Evolutionary conservation across 306 rosid genomes (phyloP).

Genomic region (Cicer arietinum): DNA sequence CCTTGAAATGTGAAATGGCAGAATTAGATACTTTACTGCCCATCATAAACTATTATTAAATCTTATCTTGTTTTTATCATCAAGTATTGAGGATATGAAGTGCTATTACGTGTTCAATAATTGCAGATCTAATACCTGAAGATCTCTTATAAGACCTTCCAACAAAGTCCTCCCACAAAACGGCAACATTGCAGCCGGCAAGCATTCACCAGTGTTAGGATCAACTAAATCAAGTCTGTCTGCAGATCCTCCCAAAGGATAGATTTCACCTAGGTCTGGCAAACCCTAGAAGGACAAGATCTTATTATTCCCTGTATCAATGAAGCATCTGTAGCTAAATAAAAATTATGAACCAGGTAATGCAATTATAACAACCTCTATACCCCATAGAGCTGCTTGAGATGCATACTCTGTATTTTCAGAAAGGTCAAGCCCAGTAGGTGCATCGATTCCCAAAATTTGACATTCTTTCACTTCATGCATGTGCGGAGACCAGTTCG

Average conservation of each 20-base stretch:
- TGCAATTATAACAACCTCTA: conserved; percentile 72
- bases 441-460: conserved; percentile 73
- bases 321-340: conserved; percentile 24
- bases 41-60: conserved; percentile 24
- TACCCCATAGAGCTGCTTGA: conserved; percentile 98
- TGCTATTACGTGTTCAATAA: conserved; percentile 36
- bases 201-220: conserved; percentile 85
- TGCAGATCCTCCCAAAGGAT: conserved; percentile 97
- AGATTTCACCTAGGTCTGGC: conserved; percentile 96
- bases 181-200: conserved; percentile 98
- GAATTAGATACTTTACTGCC: conserved; percentile 33
- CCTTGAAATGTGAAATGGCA: conserved; percentile 60
- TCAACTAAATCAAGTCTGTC: conserved; percentile 96
- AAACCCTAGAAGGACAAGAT: conserved; percentile 81
- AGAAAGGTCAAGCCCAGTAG: conserved; percentile 77
- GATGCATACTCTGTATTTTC: conserved; percentile 83
- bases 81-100: conserved; percentile 33
- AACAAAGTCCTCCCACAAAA: conserved; percentile 95
- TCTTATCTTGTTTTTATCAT: conserved; percentile 37
- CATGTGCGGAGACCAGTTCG: conserved; percentile 56
- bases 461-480: conserved; percentile 61
- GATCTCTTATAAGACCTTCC: conserved; percentile 97
- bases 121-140: conserved; percentile 77
- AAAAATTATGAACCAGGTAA: conserved; percentile 18
- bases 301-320: conserved; percentile 50